Percentiles rank a stretch among this genome's conserved stretches.
Evolutionary conservation across 176 grass and related monocot genomes (phyloP).

Genomic region (Avena sativa): DNA sequence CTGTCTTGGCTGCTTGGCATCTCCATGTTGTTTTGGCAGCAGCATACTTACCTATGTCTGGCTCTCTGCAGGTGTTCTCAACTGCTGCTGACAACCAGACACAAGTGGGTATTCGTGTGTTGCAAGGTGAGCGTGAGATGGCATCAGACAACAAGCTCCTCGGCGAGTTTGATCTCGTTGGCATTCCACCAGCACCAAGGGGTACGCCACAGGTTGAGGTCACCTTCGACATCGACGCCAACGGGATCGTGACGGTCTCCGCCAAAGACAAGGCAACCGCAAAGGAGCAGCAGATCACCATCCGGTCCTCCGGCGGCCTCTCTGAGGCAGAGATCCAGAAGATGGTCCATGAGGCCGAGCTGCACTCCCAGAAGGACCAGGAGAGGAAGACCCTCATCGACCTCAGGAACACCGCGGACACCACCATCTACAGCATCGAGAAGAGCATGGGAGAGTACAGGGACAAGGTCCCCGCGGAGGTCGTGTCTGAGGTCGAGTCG

Average conservation of each 20-base stretch:
- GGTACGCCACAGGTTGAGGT: conserved; percentile 54
- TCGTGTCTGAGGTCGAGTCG: conserved; percentile 49
- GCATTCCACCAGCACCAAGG: conserved; percentile 51
- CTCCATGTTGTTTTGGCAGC: background rate
- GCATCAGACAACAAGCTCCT: conserved; percentile 56
- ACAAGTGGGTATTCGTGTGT: conserved; percentile 45
- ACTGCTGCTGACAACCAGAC: conserved; percentile 63
- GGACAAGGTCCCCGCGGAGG: conserved; percentile 46
- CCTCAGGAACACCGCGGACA: conserved; percentile 46
- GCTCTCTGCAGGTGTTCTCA: conserved; percentile 47
- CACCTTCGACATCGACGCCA: conserved; percentile 62
- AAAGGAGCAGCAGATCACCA: conserved; percentile 67
- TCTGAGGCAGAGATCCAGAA: conserved; percentile 56
- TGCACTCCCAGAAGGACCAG: conserved; percentile 54
- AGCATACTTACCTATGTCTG: background rate
- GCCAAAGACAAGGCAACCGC: conserved; percentile 54
- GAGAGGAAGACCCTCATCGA: conserved; percentile 52
- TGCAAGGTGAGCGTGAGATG: conserved; percentile 63
- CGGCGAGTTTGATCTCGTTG: conserved; percentile 57
- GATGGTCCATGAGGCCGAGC: conserved; percentile 50
- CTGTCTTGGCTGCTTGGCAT: background rate
- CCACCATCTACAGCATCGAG: conserved; percentile 50
- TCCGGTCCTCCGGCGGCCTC: conserved; percentile 51
- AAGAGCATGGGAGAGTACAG: conserved; percentile 57
- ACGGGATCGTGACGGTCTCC: conserved; percentile 51